Percentiles rank a stretch among this genome's conserved stretches.
phyloP scores from a whole-genome alignment of 164 flowering plant species.

The Vitis labrusca region DNA sequence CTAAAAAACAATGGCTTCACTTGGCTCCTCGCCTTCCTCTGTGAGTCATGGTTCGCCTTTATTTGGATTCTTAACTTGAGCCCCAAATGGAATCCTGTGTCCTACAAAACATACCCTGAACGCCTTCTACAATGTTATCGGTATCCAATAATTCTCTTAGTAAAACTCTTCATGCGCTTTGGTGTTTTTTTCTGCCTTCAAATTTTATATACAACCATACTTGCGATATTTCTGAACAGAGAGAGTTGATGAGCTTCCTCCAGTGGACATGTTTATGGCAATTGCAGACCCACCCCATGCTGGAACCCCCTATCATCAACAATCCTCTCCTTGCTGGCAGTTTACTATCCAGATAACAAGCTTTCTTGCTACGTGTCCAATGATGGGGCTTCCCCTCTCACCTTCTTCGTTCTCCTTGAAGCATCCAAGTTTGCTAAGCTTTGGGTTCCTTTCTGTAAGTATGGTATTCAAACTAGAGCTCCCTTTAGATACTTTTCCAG shows the following conservation, averaged over 20 bases:
- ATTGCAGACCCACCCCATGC: conserved; percentile 64
- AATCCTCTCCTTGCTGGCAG: conserved; percentile 57
- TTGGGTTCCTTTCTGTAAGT: conserved; percentile 74
- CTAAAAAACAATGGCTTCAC: conserved; percentile 22
- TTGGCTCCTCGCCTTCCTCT: conserved; percentile 50
- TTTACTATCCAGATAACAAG: conserved; percentile 64
- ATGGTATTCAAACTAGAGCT: conserved; percentile 45
- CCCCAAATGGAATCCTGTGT: conserved; percentile 42
- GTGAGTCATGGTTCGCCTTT: conserved; percentile 62
- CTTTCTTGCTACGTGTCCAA: conserved; percentile 72
- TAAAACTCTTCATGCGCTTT: too few relatives aligned
- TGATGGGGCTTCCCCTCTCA: conserved; percentile 60
- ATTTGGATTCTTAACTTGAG: conserved; percentile 31
- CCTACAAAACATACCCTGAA: conserved; percentile 40
- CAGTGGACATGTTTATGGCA: conserved; percentile 69
- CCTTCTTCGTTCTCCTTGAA: conserved; percentile 48
- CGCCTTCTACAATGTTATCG: conserved; percentile 35
- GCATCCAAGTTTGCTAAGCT: conserved; percentile 48
- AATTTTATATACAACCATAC: not conserved
- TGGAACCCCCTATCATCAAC: conserved; percentile 54
- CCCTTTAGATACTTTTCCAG: conserved; percentile 51
- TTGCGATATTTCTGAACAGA: not conserved
- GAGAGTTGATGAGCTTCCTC: conserved; percentile 44
- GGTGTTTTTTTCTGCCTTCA: too few relatives aligned
- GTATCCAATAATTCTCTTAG: too few relatives aligned